Evolutionary conservation across 2,329 filamentous ascomycete species (phyloP), one percentile per base, ranked within the genome.

Genomic region (Botryotinia globosa): DNA sequence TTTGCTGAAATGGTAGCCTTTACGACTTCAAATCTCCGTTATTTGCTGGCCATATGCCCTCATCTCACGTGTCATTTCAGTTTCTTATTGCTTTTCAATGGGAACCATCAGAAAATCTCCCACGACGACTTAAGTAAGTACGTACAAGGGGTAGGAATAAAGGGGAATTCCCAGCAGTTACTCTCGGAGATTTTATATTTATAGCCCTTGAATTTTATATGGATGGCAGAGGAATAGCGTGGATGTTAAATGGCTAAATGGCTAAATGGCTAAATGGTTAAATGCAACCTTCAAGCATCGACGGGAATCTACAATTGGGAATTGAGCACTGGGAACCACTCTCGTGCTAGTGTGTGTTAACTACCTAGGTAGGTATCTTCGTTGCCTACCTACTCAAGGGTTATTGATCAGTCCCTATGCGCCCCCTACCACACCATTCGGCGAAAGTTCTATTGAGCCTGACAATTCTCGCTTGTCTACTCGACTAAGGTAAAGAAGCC

Each of bases 111-210:
- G 22, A 56, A 42, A 48, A 51, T 42, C 58, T 51, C 59, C n/a
- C 44, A 42, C 58, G 59, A 42, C 58, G 59, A 48, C 59, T 64
- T 63, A 63, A 71, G 69, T 16, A 64, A 54, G 45, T 51, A 39
- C 58, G 59, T 64, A 51, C 29, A 42, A 20, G 54, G 39, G n/a
- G 9, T 32, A 29, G 59, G 59, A n/a, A 62, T 20, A 65, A 42
- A 64, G 56, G 45, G 25, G 45, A 66, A 62, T 64, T 64, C 69
- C 58, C 45, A 64, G 69, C 69, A 6, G 29, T 67, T 25, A 25
- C 64, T 29, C 39, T 72, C 62, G 62, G 62, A 59, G 69, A 67
- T 72, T 67, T 71, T 42, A 67, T 67, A 67, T 59, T 59, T 67
- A 67, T 54, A 56, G 25, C 34, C 64, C 45, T 67, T 20, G 45